Conservation (phyloP, 2,329 filamentous ascomycete species). For the Talaromyces sp. region DNA sequence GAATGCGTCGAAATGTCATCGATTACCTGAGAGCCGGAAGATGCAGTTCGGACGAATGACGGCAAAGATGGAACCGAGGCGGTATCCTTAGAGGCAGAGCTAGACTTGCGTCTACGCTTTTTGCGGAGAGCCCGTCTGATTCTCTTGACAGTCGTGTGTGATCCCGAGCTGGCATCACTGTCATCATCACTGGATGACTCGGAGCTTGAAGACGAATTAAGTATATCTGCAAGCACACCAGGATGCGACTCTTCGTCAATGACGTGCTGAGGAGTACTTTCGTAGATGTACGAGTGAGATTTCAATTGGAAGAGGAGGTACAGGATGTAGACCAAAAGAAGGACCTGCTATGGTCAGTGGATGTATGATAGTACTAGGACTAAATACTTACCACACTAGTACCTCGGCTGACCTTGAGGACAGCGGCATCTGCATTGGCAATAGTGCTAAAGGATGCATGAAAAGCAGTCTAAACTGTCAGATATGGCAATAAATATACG, state of each 20-base stretch:
- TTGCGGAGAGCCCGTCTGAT: conserved; percentile 69
- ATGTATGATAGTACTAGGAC: conserved; percentile 39
- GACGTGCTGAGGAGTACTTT: conserved; percentile 81
- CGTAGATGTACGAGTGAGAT: conserved; percentile 82
- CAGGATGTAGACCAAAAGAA: conserved; percentile 74
- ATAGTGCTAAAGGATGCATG: conserved; percentile 72
- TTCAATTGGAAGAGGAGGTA: conserved; percentile 88
- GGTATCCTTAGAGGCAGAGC: conserved; percentile 63
- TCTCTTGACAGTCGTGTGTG: conserved; percentile 66
- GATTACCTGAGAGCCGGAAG: conserved; percentile 32
- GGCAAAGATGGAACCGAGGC: conserved; percentile 43
- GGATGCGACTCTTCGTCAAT: conserved; percentile 85
- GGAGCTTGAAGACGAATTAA: conserved; percentile 62
- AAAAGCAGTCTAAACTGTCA: conserved; percentile 68
- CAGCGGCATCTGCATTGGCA: conserved; percentile 61
- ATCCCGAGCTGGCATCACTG: conserved; percentile 62
- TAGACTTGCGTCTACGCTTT: conserved; percentile 70
- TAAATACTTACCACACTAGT: conserved; percentile 68
- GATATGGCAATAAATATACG: neutral
- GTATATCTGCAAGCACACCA: conserved; percentile 72
- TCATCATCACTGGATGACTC: conserved; percentile 54
- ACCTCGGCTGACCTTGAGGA: conserved; percentile 76
- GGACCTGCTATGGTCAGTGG: conserved; percentile 35
- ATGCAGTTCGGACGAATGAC: conserved; percentile 37
- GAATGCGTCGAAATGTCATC: conserved; percentile 20